Conservation (phyloP, 805 yeast genomes). For the Starmerella kuoi region DNA sequence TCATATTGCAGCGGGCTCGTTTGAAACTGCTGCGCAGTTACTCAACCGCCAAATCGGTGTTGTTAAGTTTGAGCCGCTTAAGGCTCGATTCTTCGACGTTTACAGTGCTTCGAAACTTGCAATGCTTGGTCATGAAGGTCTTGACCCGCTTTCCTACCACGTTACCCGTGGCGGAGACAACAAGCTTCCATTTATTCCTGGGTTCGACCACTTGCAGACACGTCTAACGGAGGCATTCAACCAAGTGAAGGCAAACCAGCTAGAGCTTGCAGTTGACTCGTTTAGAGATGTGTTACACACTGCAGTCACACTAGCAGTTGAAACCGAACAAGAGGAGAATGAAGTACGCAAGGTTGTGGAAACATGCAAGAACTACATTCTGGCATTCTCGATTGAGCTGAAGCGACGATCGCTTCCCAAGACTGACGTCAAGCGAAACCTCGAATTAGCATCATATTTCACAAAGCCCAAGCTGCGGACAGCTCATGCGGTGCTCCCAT, state of each 20-base stretch:
- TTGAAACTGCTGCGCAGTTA: slow-evolving; percentile 89
- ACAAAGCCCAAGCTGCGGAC: slow-evolving; percentile 72
- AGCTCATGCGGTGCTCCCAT: slow-evolving; percentile 73
- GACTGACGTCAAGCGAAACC: slow-evolving; percentile 57
- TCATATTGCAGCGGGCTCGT: slow-evolving; percentile 90
- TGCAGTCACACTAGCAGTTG: slow-evolving; percentile 57
- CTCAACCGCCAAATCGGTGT: slow-evolving; percentile 82
- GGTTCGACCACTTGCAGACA: slow-evolving; percentile 51
- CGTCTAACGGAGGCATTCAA: slow-evolving; percentile 63
- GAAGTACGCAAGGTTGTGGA: slow-evolving; percentile 60
- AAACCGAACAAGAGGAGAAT: slow-evolving; percentile 59
- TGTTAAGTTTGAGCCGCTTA: slow-evolving; percentile 74
- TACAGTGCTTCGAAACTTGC: slow-evolving; percentile 69
- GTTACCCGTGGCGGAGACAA: slow-evolving; percentile 44
- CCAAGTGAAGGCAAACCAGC: slow-evolving; percentile 68
- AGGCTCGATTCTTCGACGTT: slow-evolving; percentile 68
- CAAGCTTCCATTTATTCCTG: slow-evolving; percentile 58
- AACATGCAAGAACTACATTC: slow-evolving; percentile 76
- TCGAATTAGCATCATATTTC: slow-evolving; percentile 93
- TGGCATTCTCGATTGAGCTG: slow-evolving; percentile 85
- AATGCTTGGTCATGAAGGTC: slow-evolving; percentile 59
- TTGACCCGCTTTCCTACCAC: slow-evolving; percentile 57
- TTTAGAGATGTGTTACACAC: slow-evolving; percentile 75
- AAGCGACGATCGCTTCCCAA: slow-evolving; percentile 71
- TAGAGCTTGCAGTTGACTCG: slow-evolving; percentile 63